These are phyloP conservation scores for Sporormia fimetaria DNA, from an alignment of 495 filamentous ascomycete genomes.

Conservation along the genomic window DNA sequence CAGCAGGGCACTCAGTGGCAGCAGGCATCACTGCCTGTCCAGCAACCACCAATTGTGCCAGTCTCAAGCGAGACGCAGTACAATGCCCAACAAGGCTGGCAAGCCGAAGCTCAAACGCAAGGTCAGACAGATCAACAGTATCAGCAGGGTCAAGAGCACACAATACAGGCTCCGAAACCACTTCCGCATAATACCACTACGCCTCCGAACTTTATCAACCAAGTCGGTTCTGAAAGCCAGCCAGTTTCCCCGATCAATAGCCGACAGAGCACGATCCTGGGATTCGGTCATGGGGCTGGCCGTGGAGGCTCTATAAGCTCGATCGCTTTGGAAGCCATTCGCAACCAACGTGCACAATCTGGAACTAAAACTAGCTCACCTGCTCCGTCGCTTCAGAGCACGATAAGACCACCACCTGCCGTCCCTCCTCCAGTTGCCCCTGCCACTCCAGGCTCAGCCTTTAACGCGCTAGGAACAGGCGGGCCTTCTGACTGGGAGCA, in stretches of 20 bases:
- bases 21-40: constrained; percentile 4
- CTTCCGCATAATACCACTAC: constrained; percentile 15
- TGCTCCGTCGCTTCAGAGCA: constrained; percentile 2
- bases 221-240: constrained; percentile 15
- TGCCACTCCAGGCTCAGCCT: constrained; percentile 5
- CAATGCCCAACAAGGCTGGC: constrained; percentile 13
- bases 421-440: constrained; percentile 7
- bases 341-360: neutral
- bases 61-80: constrained; percentile 2
- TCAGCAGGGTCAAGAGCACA: constrained; percentile 14
- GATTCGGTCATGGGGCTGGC: constrained; percentile 5
- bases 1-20: constrained; percentile 14
- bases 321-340: constrained; percentile 14
- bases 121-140: constrained; percentile 5
- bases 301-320: constrained; percentile 22
- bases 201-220: constrained; percentile 14
- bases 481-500: constrained; percentile 53
- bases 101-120: constrained; percentile 12
- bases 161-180: constrained; percentile 23
- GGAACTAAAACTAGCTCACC: constrained; percentile 9
- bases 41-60: constrained; percentile 9
- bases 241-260: constrained; percentile 22
- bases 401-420: too few relatives aligned
- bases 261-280: constrained; percentile 18
- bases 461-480: constrained; percentile 42